Evolutionary conservation across 1,139 yeast genomes (phyloP).

Genomic region (Suhomyces bribrorum): DNA sequence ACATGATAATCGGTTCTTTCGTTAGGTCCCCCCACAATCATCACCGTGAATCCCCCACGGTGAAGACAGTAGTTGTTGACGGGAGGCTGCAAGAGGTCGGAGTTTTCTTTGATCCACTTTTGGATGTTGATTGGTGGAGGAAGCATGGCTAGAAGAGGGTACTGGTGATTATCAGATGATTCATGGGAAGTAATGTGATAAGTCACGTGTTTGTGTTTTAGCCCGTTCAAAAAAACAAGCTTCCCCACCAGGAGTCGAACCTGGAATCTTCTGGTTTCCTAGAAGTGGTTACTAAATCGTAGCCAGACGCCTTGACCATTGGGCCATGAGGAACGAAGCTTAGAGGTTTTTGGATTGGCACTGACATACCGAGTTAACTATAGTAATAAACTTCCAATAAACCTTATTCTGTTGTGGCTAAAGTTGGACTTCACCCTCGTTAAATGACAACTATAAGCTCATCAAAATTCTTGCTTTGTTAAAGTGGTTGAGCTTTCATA

Average conservation of each 20-base stretch:
- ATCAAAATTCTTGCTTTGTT: too few relatives aligned
- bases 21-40: slow-evolving; percentile 96
- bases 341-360: background rate
- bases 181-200: slow-evolving; percentile 1
- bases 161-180: background rate
- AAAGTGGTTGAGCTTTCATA: too few relatives aligned
- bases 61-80: slow-evolving; percentile 90
- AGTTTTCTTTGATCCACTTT: slow-evolving; percentile 79
- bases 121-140: slow-evolving; percentile 71
- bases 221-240: slow-evolving; percentile 41
- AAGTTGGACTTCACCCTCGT: too few relatives aligned
- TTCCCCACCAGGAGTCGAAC: slow-evolving; percentile 97
- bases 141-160: slow-evolving; percentile 47
- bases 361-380: background rate
- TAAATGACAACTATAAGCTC: too few relatives aligned
- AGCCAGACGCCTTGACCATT: slow-evolving; percentile 61
- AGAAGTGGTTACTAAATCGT: slow-evolving; percentile 51
- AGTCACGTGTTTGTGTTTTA: background rate
- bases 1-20: slow-evolving; percentile 91
- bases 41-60: slow-evolving; percentile 88
- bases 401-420: too few relatives aligned
- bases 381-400: too few relatives aligned
- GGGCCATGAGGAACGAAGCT: slow-evolving; percentile 60
- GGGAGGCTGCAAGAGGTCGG: slow-evolving; percentile 79
- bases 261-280: slow-evolving; percentile 85